Percentiles rank a stretch among this genome's conserved stretches.
Evolutionary conservation across 2,329 filamentous ascomycete genomes (phyloP).

Genomic region (Colletotrichum nymphaeae): DNA sequence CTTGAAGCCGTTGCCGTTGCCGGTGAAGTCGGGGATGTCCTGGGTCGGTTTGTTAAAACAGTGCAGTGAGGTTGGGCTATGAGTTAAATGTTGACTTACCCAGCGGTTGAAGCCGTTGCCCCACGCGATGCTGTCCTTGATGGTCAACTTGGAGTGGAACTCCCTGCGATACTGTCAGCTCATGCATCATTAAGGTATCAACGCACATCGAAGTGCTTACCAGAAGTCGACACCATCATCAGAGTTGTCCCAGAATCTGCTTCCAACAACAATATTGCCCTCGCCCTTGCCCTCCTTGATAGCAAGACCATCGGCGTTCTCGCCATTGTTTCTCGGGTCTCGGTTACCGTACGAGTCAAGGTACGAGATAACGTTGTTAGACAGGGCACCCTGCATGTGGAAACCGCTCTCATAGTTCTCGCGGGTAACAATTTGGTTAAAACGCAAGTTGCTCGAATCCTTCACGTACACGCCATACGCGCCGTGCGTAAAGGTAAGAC

Average conservation of each 20-base stretch:
- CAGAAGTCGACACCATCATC: conserved; percentile 57
- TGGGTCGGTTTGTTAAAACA: background rate
- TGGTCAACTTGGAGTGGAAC: conserved; percentile 51
- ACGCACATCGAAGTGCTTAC: background rate
- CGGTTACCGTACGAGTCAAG: conserved; percentile 52
- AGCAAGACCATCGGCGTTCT: conserved; percentile 57
- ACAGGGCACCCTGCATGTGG: conserved; percentile 42
- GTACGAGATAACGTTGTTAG: conserved; percentile 48
- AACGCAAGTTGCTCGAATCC: conserved; percentile 49
- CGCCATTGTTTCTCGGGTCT: conserved; percentile 58
- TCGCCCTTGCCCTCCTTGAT: conserved; percentile 56
- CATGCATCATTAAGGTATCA: background rate
- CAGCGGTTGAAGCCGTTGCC: conserved; percentile 59
- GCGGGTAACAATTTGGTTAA: conserved; percentile 47
- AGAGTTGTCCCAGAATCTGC: conserved; percentile 58
- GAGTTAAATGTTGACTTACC: conserved; percentile 32
- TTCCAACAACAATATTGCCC: conserved; percentile 53
- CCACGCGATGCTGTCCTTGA: conserved; percentile 57
- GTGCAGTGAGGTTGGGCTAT: accelerated
- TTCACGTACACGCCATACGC: conserved; percentile 50
- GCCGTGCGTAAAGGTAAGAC: conserved; percentile 49
- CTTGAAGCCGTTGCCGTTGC: conserved; percentile 62
- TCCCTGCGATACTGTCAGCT: conserved; percentile 29
- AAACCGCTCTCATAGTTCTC: conserved; percentile 53
- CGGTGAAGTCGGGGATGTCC: conserved; percentile 42